These are phyloP conservation scores for Amphicarpaea edgeworthii DNA, from an alignment of 306 rosid species.

Conservation along the genomic window DNA sequence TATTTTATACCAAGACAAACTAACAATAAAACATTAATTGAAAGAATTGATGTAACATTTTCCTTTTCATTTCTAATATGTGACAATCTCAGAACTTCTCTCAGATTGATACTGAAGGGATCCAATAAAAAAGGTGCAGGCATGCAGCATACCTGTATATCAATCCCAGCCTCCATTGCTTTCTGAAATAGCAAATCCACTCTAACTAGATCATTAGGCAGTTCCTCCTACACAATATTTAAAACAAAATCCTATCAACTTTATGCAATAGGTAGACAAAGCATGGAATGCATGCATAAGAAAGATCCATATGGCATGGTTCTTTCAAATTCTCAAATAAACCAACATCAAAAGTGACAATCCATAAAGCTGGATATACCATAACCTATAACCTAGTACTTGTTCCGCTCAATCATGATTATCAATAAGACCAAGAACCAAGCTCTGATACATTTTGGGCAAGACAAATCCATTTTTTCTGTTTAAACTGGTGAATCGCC, in stretches of 20 bases:
- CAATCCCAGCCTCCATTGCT: constrained; percentile 79
- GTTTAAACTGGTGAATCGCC: constrained; percentile 37
- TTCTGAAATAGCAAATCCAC: constrained; percentile 81
- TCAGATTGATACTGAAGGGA: constrained; percentile 27
- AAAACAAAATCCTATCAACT: constrained; percentile 39
- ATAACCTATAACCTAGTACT: constrained; percentile 33
- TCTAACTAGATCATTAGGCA: constrained; percentile 80
- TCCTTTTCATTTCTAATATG: constrained; percentile 33
- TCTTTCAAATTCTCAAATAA: constrained; percentile 1
- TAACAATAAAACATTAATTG: constrained; percentile 24
- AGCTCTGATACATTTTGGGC: constrained; percentile 15
- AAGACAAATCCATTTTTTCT: constrained; percentile 37
- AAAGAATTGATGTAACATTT: constrained; percentile 20
- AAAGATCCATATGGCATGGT: background rate
- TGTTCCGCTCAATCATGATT: constrained; percentile 25
- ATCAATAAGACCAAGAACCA: constrained; percentile 30
- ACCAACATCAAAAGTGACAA: constrained; percentile 25
- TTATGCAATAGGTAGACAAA: constrained; percentile 28
- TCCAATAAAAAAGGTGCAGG: constrained; percentile 42
- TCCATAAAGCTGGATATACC: constrained; percentile 3
- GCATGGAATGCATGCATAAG: constrained; percentile 27
- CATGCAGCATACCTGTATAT: constrained; percentile 70
- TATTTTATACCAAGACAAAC: constrained; percentile 27
- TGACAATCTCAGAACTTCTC: constrained; percentile 18
- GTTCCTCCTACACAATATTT: constrained; percentile 73